A percentile compares a stretch with the other conserved stretches of the same genome.
Conservation (phyloP, 2,329 filamentous ascomycete species). For the Curvularia sp. region DNA sequence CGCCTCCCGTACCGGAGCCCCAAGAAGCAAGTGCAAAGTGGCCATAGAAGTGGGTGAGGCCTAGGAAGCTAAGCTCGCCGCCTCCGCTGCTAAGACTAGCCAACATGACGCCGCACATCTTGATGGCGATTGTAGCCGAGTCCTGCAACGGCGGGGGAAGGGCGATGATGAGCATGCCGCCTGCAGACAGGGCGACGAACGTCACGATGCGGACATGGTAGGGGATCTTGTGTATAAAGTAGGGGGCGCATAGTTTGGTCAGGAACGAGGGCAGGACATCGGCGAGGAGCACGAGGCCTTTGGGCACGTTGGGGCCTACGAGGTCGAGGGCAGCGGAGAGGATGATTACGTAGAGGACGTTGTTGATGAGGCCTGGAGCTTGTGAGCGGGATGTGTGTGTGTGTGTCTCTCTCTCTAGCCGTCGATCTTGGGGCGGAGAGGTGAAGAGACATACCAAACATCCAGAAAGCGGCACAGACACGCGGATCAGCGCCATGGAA, state of each 20-base stretch:
- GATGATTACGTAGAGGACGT: conserved; percentile 97
- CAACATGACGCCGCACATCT: conserved; percentile 82
- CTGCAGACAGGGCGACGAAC: conserved; percentile 77
- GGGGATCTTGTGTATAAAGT: conserved; percentile 88
- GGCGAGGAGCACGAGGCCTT: conserved; percentile 89
- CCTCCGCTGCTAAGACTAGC: conserved; percentile 85
- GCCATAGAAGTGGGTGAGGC: conserved; percentile 92
- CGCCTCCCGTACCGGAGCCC: conserved; percentile 90
- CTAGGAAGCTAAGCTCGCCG: conserved; percentile 89
- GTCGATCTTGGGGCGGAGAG: not conserved
- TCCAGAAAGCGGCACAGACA: conserved; percentile 85
- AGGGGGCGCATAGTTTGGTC: conserved; percentile 87
- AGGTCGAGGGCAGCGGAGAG: conserved; percentile 95
- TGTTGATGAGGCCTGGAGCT: conserved; percentile 82
- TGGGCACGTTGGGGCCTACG: conserved; percentile 84
- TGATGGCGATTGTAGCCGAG: conserved; percentile 70
- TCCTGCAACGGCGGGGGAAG: conserved; percentile 70
- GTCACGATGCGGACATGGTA: conserved; percentile 77
- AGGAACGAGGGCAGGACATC: conserved; percentile 90
- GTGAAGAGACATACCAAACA: conserved; percentile 72
- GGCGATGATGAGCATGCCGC: conserved; percentile 88
- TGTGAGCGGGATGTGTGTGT: conserved; percentile 15
- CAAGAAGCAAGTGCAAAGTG: conserved; percentile 86
- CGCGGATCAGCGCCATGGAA: conserved; percentile 73
- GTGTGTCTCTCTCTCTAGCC: too few relatives aligned